A percentile compares a stretch with the other conserved stretches of the same genome.
phyloP scores from a whole-genome alignment of 352 stramenopile genomes.

The Phytophthora fragariae region DNA sequence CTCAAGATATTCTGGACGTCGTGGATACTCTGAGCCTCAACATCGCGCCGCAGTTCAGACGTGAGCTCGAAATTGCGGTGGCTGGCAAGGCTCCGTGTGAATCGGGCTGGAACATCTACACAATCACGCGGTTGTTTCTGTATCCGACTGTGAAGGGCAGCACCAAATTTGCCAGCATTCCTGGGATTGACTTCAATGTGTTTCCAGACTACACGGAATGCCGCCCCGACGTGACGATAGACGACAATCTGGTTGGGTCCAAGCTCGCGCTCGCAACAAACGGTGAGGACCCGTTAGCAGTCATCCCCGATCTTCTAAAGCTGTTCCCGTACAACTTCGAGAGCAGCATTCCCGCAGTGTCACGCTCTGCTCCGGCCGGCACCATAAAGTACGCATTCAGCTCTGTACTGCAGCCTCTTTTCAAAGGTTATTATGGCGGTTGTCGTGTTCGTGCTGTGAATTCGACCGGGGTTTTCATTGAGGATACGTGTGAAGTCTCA shows the following conservation, averaged over 20 bases:
- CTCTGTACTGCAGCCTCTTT: constrained; percentile 30
- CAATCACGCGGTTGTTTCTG: constrained; percentile 28
- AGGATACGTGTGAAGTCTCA: constrained; percentile 21
- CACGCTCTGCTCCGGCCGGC: constrained; percentile 6
- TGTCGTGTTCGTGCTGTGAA: constrained; percentile 39
- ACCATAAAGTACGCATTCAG: constrained; percentile 11
- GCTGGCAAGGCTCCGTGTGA: constrained; percentile 26
- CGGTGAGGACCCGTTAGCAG: constrained; percentile 24
- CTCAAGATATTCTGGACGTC: constrained; percentile 32
- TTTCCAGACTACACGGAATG: constrained; percentile 45
- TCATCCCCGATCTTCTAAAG: constrained; percentile 27
- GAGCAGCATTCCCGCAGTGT: constrained; percentile 18
- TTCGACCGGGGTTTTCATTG: constrained; percentile 26
- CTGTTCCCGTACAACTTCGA: constrained; percentile 45
- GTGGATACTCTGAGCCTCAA: constrained; percentile 29
- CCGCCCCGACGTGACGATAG: constrained; percentile 23
- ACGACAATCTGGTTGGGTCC: constrained; percentile 22
- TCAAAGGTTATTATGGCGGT: constrained; percentile 37
- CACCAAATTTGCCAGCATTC: constrained; percentile 35
- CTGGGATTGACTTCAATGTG: constrained; percentile 38
- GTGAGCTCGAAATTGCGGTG: constrained; percentile 29
- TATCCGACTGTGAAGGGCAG: constrained; percentile 34
- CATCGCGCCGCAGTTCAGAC: constrained; percentile 29
- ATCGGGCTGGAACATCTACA: constrained; percentile 34
- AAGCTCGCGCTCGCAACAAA: constrained; percentile 31